Percentiles rank a stretch among this genome's conserved stretches.
Conservation (phyloP, 805 yeast species). For the Yarrowia sp. region DNA sequence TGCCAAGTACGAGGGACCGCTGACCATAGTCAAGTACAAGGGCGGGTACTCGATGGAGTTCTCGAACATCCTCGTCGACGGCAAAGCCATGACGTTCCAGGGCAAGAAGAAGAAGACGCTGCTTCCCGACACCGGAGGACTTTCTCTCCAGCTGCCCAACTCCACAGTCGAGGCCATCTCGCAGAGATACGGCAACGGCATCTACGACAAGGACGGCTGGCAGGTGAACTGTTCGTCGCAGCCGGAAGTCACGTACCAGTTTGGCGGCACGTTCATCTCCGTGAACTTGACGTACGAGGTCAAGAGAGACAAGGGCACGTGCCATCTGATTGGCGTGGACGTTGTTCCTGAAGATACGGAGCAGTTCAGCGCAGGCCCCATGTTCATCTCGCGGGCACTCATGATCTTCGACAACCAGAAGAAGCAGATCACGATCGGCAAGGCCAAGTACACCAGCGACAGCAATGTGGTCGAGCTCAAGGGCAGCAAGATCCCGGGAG, state of each 20-base stretch:
- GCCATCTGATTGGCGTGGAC: not conserved
- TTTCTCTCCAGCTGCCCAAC: not conserved
- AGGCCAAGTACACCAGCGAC: not conserved
- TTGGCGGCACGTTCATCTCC: not conserved
- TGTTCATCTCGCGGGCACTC: not conserved
- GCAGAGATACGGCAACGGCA: not conserved
- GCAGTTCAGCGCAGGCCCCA: not conserved
- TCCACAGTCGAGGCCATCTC: not conserved
- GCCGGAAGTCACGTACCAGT: not conserved
- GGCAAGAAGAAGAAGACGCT: not conserved
- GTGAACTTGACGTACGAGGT: not conserved
- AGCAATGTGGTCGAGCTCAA: not conserved
- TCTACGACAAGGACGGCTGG: not conserved
- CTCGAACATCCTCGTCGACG: not conserved
- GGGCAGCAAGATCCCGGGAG: not conserved
- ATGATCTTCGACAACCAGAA: constrained; percentile 9
- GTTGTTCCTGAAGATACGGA: not conserved
- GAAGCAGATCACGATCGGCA: not conserved
- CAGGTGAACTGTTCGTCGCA: not conserved
- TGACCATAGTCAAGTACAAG: not conserved
- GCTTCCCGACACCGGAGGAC: constrained; percentile 3
- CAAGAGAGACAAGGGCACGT: not conserved
- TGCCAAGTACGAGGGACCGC: constrained; percentile 4
- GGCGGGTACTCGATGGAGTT: constrained; percentile 2
- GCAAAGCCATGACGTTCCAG: not conserved